These are phyloP conservation scores for Trichoderma afroharzianum DNA, from an alignment of 2,329 filamentous ascomycete species.

Conservation along the genomic window DNA sequence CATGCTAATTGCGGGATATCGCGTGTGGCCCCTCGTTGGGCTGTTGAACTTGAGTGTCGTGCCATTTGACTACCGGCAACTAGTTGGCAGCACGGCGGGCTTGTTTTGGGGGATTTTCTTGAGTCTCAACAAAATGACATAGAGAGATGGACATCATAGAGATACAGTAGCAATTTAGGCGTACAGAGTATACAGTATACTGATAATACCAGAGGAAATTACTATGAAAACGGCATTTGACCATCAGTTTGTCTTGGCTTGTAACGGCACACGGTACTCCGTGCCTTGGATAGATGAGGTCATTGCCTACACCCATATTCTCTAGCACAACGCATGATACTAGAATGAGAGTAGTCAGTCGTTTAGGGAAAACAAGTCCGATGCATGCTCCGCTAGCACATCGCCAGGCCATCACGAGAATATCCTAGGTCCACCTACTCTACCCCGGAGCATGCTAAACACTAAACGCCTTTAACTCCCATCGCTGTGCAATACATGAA, in stretches of 20 bases:
- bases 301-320: not conserved
- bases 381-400: not conserved
- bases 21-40: conserved; percentile 11
- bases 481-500: not conserved
- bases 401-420: not conserved
- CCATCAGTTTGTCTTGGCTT: not conserved
- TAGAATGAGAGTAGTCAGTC: not conserved
- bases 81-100: conserved; percentile 9
- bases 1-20: conserved; percentile 16
- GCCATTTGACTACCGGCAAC: conserved; percentile 13
- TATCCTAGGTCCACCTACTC: not conserved
- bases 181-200: not conserved
- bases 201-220: not conserved
- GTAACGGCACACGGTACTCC: not conserved
- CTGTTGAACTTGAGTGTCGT: conserved; percentile 13
- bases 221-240: too few relatives aligned
- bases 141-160: not conserved
- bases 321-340: not conserved
- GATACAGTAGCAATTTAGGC: not conserved
- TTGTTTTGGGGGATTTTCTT: conserved; percentile 12
- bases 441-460: not conserved
- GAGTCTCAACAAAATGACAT: conserved; percentile 11
- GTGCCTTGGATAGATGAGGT: not conserved
- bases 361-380: not conserved
- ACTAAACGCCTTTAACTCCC: not conserved